These are phyloP conservation scores for Physcomitrellopsis africana DNA, from an alignment of 225 moss, liverwort and hornwort species.

Conservation along the genomic window DNA sequence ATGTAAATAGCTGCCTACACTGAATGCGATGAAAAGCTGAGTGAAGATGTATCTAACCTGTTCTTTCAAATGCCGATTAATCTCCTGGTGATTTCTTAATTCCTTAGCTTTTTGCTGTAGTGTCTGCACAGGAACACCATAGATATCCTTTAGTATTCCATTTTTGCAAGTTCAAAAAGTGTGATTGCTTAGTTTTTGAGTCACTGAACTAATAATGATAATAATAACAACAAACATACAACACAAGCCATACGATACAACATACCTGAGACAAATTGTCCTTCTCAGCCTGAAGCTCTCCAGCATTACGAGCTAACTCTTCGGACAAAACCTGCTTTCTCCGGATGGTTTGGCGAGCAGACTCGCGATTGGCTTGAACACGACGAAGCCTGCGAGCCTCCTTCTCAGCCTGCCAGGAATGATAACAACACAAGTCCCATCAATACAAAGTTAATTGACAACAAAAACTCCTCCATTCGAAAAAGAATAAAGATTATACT, in stretches of 20 bases:
- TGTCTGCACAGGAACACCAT: conserved; percentile 48
- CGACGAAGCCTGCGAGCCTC: conserved; percentile 66
- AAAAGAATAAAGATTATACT: background rate
- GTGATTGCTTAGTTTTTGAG: no score
- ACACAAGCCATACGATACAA: background rate
- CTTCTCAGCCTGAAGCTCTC: conserved; percentile 66
- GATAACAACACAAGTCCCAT: background rate
- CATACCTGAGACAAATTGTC: conserved; percentile 65
- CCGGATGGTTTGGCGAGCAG: conserved; percentile 79
- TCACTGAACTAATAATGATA: background rate
- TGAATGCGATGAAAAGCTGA: background rate
- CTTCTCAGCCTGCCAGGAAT: conserved; percentile 49
- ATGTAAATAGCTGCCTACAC: no score
- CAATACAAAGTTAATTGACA: background rate
- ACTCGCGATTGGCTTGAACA: conserved; percentile 68
- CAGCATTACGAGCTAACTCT: conserved; percentile 73
- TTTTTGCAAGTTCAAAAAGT: background rate
- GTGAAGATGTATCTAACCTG: conserved; percentile 47
- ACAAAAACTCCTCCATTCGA: background rate
- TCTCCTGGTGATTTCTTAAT: conserved; percentile 47
- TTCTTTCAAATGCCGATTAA: conserved; percentile 63
- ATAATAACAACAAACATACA: background rate
- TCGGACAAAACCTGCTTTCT: conserved; percentile 96
- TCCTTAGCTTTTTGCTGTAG: conserved; percentile 54
- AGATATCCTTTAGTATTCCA: background rate